phyloP scores from a whole-genome alignment of 139 green algal species.

The Chlamydomonas eustigma region DNA sequence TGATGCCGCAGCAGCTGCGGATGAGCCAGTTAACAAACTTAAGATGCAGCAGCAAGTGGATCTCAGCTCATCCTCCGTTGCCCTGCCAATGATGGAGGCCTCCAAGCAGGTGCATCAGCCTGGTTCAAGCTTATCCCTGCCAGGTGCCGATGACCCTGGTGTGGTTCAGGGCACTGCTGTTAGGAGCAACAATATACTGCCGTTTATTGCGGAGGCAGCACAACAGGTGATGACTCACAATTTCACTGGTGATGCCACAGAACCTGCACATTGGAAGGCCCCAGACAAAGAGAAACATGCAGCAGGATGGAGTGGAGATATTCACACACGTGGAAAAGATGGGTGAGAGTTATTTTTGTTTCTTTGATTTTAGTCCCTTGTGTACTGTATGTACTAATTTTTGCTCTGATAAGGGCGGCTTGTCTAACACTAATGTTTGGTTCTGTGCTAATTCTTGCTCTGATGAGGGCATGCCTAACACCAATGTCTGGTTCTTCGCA shows the following conservation, averaged over 20 bases:
- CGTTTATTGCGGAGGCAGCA: background rate
- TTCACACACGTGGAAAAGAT: background rate
- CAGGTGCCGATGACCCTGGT: no score
- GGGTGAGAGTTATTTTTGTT: background rate
- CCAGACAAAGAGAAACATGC: background rate
- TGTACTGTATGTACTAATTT: no score
- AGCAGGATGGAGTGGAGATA: background rate
- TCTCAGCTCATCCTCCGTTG: no score
- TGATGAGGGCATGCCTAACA: no score
- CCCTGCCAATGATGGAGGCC: no score
- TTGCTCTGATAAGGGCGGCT: background rate
- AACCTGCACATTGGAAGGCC: background rate
- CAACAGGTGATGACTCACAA: background rate
- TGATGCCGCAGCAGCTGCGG: no score
- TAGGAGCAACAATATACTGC: background rate
- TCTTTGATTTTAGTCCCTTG: no score
- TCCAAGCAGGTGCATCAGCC: background rate
- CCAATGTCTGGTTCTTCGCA: background rate
- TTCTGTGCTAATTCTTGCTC: background rate
- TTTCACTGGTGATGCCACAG: constrained; percentile 3
- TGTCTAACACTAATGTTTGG: background rate
- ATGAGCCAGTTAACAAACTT: no score
- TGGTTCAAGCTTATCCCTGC: no score
- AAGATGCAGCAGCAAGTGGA: no score
- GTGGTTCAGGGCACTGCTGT: background rate